Base-by-base conservation (phyloP, 257 asterid species). In the Haberlea rhodopensis region DNA sequence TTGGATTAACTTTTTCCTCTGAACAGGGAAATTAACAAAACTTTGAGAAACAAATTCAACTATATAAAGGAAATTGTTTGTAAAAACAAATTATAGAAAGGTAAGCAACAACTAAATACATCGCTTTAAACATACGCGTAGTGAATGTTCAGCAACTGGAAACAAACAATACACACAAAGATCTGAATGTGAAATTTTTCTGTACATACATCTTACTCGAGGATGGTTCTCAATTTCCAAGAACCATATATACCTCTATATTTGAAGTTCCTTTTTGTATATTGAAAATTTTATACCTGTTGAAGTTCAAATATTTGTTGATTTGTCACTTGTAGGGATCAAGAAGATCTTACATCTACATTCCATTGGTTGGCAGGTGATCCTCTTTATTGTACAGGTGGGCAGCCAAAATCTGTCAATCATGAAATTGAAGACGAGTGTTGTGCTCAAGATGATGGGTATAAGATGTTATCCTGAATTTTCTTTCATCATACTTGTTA, bases 361-460 rank as follows among this genome's bases (percentile, higher is more conserved):
- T 37, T 57, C 60, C 34, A 6, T 18, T 73, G 53, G 72, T 76
- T 67, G 48, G 79, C 84, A 89, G 99, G 89, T 63, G 99, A 92
- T 75, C 96, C 99, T 65, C 97, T 92, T 57, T 92, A 92, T 73
- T 67, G 74, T 76, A 71, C 76, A 60, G 91, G 84, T 64, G 99
- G 99, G 62, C 87, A 74, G 53, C 96, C 97, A 21, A 75, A 73
- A 77, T 67, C 70, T 74, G 70, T 76, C 25, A 73, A 84, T 75
- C 71, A 67, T 58, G 90, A 81, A 59, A 37, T 43, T 34, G 52
- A 69, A 19, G 83, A 79, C 70, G 87, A 81, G 81, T 69, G 72
- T 74, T 82, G 80, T 78, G 91, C 90, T 76, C 73, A 85, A 74
- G 98, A 91, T 74, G 98, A 91, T 74, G 98, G 98, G 98, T 87